Evolutionary conservation across 2,329 filamentous ascomycete species (phyloP).

Genomic region (Thermochaetoides dissita): DNA sequence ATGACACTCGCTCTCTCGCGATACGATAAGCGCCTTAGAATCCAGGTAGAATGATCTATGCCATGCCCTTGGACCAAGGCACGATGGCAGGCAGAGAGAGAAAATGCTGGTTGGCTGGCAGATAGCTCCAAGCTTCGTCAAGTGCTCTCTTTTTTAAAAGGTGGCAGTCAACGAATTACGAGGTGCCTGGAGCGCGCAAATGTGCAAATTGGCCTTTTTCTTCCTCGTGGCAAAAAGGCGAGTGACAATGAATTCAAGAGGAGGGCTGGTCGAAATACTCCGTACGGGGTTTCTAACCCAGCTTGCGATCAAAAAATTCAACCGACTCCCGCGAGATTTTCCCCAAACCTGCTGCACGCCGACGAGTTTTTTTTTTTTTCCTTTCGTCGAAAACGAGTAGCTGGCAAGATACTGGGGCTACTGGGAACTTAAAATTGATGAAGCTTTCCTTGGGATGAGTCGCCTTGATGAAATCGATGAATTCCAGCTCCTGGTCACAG

Average conservation of each 20-base stretch:
- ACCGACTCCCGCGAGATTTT: slow-evolving; percentile 1
- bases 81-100: slow-evolving; percentile 7
- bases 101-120: slow-evolving; percentile 1
- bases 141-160: slow-evolving; percentile 2
- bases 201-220: neutral
- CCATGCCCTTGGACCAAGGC: slow-evolving; percentile 14
- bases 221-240: neutral
- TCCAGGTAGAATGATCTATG: slow-evolving; percentile 10
- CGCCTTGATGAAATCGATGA: slow-evolving; percentile 9
- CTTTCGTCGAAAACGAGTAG: neutral
- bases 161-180: slow-evolving; percentile 11
- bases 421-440: slow-evolving; percentile 13
- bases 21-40: slow-evolving; percentile 11
- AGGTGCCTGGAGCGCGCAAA: slow-evolving; percentile 5
- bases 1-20: slow-evolving; percentile 4
- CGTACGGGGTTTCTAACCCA: slow-evolving; percentile 2
- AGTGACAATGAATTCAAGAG: slow-evolving; percentile 1
- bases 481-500: neutral
- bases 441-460: slow-evolving; percentile 3
- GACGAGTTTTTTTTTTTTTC: neutral
- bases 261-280: slow-evolving; percentile 3
- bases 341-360: slow-evolving; percentile 1
- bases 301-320: slow-evolving; percentile 2
- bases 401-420: slow-evolving; percentile 10
- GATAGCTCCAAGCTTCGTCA: slow-evolving; percentile 1